Evolutionary conservation across 805 yeast genomes (phyloP), one percentile per base, ranked within the genome.

Genomic region (Grigorovia yakushimaensis): DNA sequence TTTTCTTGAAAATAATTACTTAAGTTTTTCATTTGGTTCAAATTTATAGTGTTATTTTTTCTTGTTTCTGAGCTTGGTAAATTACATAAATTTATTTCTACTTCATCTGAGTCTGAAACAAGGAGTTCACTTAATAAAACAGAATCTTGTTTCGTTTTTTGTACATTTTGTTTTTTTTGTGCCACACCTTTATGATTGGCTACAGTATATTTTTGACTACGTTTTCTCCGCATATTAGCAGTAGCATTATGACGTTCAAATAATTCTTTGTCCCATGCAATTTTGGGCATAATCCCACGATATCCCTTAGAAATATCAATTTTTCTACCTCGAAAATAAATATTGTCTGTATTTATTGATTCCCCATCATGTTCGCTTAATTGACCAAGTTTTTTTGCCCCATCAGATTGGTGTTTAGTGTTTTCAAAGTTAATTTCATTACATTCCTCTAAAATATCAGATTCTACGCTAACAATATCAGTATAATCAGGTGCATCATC

Each of bases 261-360:
- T 30, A 42, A 21, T 9, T 61, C 54, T 41, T 54, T 61, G 37
- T 57, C 58, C 68, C 68, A 64, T 3, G 60, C 62, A 43, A 54
- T 47, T 39, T 52, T 56, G 4, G 68, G 68, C 18, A 64, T 48
- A 17, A 64, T 53, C 18, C 68, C 68, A 27, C 58, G 52, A 42
- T 58, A 64, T 1, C 65, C 68, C 4, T 56, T 59, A 42, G 53
- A 58, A 19, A 64, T 41, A 42, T 54, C 58, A 2, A 63, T 35
- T 17, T 49, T 48, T 39, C 54, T 51, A 8, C 68, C 68, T 54
- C 68, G 55, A 35, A 59, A 62, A 15, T 49, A 18, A 3, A 57
- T 46, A 5, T 52, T 47, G n/a, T 50, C 54, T 5, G 22, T 37
- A 18, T 43, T 50, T 17, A 20, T 19, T 33, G 44, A 4, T 4